A percentile compares a stretch with the other conserved stretches of the same genome.
Conservation (phyloP, 2,329 filamentous ascomycete genomes). For the Trichoderma harzianum region DNA sequence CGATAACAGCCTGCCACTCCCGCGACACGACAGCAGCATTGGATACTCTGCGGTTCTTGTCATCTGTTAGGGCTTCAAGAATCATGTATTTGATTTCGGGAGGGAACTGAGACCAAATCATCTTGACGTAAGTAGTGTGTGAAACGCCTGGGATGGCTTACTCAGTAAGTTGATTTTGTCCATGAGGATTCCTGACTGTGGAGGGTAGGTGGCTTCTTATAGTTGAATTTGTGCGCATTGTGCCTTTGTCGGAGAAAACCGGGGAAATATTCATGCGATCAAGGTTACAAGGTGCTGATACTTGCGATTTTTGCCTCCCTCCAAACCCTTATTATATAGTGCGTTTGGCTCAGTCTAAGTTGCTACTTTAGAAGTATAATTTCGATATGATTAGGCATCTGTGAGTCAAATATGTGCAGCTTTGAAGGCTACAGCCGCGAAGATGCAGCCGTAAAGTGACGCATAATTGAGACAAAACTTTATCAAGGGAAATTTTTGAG, state of each 20-base stretch:
- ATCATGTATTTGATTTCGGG: slow-evolving; percentile 18
- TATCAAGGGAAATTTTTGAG: too few relatives aligned
- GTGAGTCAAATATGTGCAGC: too few relatives aligned
- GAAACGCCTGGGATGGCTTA: background rate
- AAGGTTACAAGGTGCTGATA: background rate
- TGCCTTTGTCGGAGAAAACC: background rate
- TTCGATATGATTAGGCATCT: too few relatives aligned
- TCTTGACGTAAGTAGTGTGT: background rate
- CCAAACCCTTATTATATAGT: background rate
- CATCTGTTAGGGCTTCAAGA: slow-evolving; percentile 23
- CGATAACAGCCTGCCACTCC: slow-evolving; percentile 31
- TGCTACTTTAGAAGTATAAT: background rate
- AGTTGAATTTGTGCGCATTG: background rate
- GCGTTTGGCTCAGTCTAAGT: background rate
- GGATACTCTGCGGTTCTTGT: slow-evolving; percentile 23
- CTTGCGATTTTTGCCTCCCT: background rate
- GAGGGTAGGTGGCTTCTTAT: background rate
- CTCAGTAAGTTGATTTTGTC: background rate
- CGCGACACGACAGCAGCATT: slow-evolving; percentile 31
- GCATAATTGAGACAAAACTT: too few relatives aligned
- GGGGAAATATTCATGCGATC: background rate
- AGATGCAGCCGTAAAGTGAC: too few relatives aligned
- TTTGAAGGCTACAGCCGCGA: too few relatives aligned
- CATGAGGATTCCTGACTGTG: background rate
- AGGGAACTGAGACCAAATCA: slow-evolving; percentile 5